Evolutionary conservation across 148 eudicot genomes (phyloP), one percentile per base, ranked within the genome.

Genomic region (Rhododendron ferrugineum): DNA sequence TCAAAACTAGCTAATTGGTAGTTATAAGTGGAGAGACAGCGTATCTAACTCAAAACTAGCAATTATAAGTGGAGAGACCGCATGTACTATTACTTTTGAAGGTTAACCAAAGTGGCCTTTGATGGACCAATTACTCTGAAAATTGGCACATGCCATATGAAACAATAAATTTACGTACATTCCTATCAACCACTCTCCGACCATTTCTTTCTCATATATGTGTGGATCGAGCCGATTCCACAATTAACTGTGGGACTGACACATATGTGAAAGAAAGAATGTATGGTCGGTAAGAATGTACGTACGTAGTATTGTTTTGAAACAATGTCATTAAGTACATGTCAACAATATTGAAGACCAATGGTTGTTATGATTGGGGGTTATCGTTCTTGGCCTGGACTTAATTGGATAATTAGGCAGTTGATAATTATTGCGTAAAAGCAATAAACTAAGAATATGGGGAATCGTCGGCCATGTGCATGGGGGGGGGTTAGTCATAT

Each of bases 401-500:
- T 28, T 40, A 40, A 40, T 40, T 79, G 64, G 82, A 52, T 50
- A 52, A 30, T 79, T 79, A 79, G 52, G 60, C 40, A 79, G 58
- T 46, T 46, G 30, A 58, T 36, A 46, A 46, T 40, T 46, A 78
- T 37, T 78, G 80, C 26, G 52, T 44, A 4, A 74, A 37, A 15
- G 78, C 47, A 74, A 74, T 74, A 34, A 34, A 34, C 44, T 74
- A 74, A 74, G 78, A 74, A 6, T 74, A 37, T 36, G 50, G 80
- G 52, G 52, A 46, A 78, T 44, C 52, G 80, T 46, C 46, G 80
- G 50, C 80, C 80, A 78, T 78, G 80, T 78, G 80, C 80, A 78
- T 73, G 26, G 47, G n/a, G 47, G n/a, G 47, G 6, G 26, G 26
- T 6, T 72, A 30, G 76, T 10, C 40, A 72, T 30, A 72, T 72